A percentile compares a stretch with the other conserved stretches of the same genome.
Evolutionary conservation across 192 early-diverging fungal genomes (phyloP).

Genomic region (Podila clonocystis): DNA sequence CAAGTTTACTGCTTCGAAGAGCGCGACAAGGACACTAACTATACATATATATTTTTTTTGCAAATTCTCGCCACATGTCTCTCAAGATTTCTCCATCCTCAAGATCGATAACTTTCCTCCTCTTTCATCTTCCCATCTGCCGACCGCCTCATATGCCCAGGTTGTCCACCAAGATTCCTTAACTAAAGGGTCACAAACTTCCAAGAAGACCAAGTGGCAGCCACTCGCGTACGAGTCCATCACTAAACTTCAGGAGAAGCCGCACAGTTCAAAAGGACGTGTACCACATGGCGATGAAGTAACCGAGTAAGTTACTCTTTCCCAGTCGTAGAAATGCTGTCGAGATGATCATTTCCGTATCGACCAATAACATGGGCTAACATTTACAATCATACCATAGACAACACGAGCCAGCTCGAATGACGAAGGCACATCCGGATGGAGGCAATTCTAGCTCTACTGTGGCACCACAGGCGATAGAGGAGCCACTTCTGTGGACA

Average conservation of each 20-base stretch:
- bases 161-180: not conserved
- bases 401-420: no score
- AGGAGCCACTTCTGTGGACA: no score
- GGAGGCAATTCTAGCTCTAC: no score
- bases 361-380: no score
- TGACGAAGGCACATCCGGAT: no score
- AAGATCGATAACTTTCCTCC: constrained; percentile 12
- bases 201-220: not conserved
- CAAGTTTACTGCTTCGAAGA: no score
- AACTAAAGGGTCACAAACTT: not conserved
- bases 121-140: constrained; percentile 6
- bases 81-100: not conserved
- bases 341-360: not conserved
- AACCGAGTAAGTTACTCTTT: not conserved
- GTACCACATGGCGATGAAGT: not conserved
- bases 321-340: not conserved
- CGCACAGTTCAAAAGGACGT: no score
- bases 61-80: not conserved
- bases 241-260: not conserved
- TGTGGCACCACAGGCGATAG: no score
- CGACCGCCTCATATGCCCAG: not conserved
- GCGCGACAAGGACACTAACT: not conserved
- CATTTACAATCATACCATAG: no score
- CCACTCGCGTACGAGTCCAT: not conserved
- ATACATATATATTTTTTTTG: not conserved